Conservation (phyloP, 306 rosid species). For the Vachellia collinsii region DNA sequence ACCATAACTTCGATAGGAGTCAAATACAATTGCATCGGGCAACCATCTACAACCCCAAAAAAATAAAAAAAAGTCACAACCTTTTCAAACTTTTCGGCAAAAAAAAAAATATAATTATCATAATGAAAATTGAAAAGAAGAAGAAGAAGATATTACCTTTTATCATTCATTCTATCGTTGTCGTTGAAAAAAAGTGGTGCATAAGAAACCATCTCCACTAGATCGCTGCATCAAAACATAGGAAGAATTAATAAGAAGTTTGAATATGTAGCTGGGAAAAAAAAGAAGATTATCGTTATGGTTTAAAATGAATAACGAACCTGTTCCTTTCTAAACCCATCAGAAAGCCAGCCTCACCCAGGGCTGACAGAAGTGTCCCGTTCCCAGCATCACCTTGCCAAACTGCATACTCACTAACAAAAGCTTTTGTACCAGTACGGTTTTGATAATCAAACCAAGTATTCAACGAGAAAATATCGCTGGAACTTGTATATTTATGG, state of each 20-base stretch:
- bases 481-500: background rate
- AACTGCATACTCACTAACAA: constrained; percentile 90
- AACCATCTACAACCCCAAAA: constrained; percentile 49
- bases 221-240: constrained; percentile 35
- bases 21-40: constrained; percentile 74
- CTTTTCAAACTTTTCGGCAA: constrained; percentile 33
- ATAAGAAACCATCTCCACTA: background rate
- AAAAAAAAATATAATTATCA: too few species aligned
- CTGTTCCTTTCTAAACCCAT: constrained; percentile 81
- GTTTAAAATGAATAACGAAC: constrained; percentile 31
- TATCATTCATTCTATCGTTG: background rate
- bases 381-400: constrained; percentile 53
- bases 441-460: constrained; percentile 11
- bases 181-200: background rate
- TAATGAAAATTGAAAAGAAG: too few species aligned
- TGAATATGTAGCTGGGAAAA: too few species aligned
- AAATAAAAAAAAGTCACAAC: background rate
- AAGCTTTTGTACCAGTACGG: constrained; percentile 63
- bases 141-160: background rate
- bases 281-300: too few species aligned
- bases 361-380: constrained; percentile 72
- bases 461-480: background rate
- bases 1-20: constrained; percentile 55
- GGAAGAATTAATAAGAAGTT: background rate
- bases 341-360: constrained; percentile 83